Percentiles rank a stretch among this genome's conserved stretches.
Evolutionary conservation across 129 eudicot genomes (phyloP).

Genomic region (Artemisia tridentata): DNA sequence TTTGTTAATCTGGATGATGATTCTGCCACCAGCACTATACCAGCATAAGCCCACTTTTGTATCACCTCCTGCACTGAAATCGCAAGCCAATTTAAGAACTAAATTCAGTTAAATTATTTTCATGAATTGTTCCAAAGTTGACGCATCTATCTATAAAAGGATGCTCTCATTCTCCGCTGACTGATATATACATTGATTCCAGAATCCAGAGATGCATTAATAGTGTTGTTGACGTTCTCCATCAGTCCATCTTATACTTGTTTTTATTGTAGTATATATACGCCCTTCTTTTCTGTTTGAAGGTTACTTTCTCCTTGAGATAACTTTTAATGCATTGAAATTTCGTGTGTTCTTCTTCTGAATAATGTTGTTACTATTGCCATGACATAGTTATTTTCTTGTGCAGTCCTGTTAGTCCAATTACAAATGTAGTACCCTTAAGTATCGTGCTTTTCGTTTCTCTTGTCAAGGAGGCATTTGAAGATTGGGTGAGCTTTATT

Average conservation of each 20-base stretch:
- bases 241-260: too few species aligned
- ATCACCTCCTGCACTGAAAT: too few species aligned
- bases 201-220: too few species aligned
- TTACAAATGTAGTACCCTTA: conserved; percentile 85
- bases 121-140: too few species aligned
- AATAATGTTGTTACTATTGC: conserved; percentile 9
- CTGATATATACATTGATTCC: too few species aligned
- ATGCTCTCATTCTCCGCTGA: too few species aligned
- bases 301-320: neutral
- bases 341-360: neutral
- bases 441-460: conserved; percentile 86
- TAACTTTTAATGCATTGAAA: neutral
- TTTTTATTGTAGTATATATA: too few species aligned
- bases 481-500: conserved; percentile 80
- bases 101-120: too few species aligned
- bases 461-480: conserved; percentile 94
- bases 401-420: conserved; percentile 98
- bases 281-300: neutral
- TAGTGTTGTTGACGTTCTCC: too few species aligned
- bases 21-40: neutral
- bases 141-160: too few species aligned
- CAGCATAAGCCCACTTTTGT: neutral
- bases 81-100: too few species aligned
- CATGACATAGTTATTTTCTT: conserved; percentile 28
- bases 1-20: conserved; percentile 11